phyloP scores from a whole-genome alignment of 257 asterid species.

The Solanum chilense region DNA sequence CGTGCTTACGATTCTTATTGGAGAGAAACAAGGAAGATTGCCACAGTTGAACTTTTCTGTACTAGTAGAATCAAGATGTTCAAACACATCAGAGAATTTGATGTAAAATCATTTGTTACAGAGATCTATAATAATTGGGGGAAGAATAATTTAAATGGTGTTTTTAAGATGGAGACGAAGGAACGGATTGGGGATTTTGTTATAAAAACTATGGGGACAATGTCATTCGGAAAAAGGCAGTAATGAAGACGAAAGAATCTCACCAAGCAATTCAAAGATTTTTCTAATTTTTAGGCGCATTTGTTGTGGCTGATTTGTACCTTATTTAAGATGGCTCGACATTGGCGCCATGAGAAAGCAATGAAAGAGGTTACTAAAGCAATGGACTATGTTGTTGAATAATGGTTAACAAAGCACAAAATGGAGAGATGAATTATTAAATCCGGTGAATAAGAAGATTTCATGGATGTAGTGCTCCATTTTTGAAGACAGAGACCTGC shows the following conservation, averaged over 20 bases:
- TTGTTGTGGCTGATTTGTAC: constrained; percentile 8
- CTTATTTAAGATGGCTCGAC: constrained; percentile 18
- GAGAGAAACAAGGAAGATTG: constrained; percentile 12
- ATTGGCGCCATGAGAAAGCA: constrained; percentile 10
- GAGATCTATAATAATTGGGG: background rate
- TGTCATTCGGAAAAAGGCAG: constrained; percentile 2
- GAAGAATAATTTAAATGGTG: background rate
- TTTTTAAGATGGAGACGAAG: constrained; percentile 4
- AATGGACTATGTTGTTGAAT: constrained; percentile 5
- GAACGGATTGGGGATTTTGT: constrained; percentile 7
- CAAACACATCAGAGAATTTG: background rate
- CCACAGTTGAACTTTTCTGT: constrained; percentile 6
- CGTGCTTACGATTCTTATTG: constrained; percentile 12
- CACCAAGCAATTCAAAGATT: constrained; percentile 2
- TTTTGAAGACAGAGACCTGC: background rate
- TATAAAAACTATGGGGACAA: constrained; percentile 3
- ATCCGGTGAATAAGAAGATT: background rate
- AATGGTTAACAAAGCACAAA: constrained; percentile 20
- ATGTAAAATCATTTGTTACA: background rate
- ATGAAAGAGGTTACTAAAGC: constrained; percentile 9
- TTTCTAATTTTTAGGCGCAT: background rate
- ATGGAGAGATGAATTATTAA: background rate
- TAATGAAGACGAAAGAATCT: background rate
- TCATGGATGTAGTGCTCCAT: constrained; percentile 16
- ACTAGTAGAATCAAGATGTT: constrained; percentile 1